phyloP scores from a whole-genome alignment of 352 stramenopile genomes.

The Globisporangium echinulatum region DNA sequence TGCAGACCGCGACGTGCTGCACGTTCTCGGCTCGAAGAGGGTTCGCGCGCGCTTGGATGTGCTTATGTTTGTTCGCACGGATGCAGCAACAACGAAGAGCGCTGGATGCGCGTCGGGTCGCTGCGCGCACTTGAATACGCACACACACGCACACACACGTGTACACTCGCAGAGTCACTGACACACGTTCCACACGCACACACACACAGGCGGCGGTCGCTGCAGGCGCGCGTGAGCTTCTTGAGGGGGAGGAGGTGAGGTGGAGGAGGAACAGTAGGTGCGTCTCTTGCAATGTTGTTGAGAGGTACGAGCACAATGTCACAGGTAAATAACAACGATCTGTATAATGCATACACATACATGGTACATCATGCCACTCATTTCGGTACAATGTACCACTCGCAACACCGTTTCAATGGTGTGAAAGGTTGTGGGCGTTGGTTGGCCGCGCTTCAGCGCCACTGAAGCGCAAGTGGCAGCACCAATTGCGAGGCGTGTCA shows the following conservation, averaged over 20 bases:
- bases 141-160: not conserved
- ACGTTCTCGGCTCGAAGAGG: too few species aligned
- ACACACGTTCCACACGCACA: too few species aligned
- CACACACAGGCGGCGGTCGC: not conserved
- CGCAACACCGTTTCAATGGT: not conserved
- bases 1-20: not conserved
- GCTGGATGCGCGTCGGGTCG: not conserved
- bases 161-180: too few species aligned
- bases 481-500: not conserved
- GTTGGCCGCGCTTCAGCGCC: conserved; percentile 11
- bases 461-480: not conserved
- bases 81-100: too few species aligned
- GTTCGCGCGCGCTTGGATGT: too few species aligned
- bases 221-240: not conserved
- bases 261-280: not conserved
- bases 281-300: not conserved
- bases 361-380: not conserved
- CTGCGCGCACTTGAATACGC: not conserved
- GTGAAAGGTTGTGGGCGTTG: conserved; percentile 16
- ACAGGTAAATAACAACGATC: too few species aligned
- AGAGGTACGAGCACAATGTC: too few species aligned
- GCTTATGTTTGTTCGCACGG: not conserved
- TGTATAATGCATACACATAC: not conserved
- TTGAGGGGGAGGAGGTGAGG: not conserved
- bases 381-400: not conserved